Evolutionary conservation across 257 asterid species (phyloP).

Genomic region (Nicotiana attenuata): DNA sequence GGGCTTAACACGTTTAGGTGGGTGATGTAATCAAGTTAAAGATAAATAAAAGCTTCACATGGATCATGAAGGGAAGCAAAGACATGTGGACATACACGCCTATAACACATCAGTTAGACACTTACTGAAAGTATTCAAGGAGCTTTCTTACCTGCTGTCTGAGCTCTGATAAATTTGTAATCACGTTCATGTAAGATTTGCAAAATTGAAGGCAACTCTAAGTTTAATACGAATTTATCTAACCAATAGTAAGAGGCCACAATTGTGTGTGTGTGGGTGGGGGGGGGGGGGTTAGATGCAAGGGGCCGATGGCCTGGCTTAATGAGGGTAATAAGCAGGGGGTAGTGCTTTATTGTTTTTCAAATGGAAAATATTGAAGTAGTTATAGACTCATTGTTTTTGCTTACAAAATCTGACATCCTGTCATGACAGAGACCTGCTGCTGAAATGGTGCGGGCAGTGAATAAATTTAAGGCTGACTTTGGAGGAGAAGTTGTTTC

Average conservation of each 20-base stretch:
- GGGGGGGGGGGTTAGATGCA: background rate
- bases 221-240: background rate
- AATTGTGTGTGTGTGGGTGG: background rate
- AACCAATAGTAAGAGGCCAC: background rate
- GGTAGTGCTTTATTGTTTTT: background rate
- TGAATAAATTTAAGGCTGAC: conserved; percentile 90
- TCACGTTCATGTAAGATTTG: background rate
- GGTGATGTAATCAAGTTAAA: background rate
- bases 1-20: background rate
- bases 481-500: conserved; percentile 86
- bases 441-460: conserved; percentile 81
- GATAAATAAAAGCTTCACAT: background rate
- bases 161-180: background rate
- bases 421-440: conserved; percentile 66
- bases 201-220: background rate
- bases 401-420: background rate
- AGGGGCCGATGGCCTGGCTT: background rate
- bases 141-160: background rate
- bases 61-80: background rate
- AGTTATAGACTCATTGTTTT: background rate
- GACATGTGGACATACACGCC: background rate
- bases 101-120: background rate
- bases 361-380: conserved; percentile 6
- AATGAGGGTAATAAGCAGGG: background rate
- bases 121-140: background rate